Evolutionary conservation across 1,284 basidiomycete species (phyloP), one percentile per base, ranked within the genome.

Genomic region (Naganishia liquefaciens): DNA sequence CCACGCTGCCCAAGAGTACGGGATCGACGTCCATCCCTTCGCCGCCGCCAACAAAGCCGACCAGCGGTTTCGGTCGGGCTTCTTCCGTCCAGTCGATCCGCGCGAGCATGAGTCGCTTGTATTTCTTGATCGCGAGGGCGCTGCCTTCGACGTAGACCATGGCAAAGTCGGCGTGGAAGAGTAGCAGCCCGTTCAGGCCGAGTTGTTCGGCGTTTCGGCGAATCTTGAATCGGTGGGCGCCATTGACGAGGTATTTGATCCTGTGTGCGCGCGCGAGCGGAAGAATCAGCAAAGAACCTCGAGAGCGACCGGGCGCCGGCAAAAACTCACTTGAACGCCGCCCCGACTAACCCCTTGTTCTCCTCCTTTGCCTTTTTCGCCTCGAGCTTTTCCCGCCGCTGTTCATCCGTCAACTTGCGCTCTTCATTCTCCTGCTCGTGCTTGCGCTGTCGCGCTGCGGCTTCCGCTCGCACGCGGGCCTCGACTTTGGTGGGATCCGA

Each of bases 401-500:
- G 88, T 52, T 98, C 95, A 69, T 89, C 87, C 0, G 90, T 96
- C 50, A 99, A 83, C 79, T 95, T 93, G 49, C 93, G 85, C 75
- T 91, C 90, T 9, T 86, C 82, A 73, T 99, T 99, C 84, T 90
- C 79, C 81, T 92, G 91, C 74, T 97, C 91, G 76, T 99, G 96
- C 28, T 82, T 84, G 70, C 93, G 87, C 72, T 88, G 88, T 63
- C 96, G 85, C 80, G 89, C 89, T 0, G 91, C 90, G 39, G 99
- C 94, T 77, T 99, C 95, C 53, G 91, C 84, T 44, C 93, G 83
- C 6, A 99, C 94, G 52, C 90, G 87, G 5, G 94, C 94, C 79
- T 99, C 96, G 15, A 99, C 91, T 70, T 94, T 89, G 2, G 96
- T 99, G 1, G 96, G 79, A 76, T 99, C 96, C 82, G 93, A 90